These are phyloP conservation scores for Aspergillus sp. DNA, from an alignment of 2,329 filamentous ascomycete genomes.

Conservation along the genomic window DNA sequence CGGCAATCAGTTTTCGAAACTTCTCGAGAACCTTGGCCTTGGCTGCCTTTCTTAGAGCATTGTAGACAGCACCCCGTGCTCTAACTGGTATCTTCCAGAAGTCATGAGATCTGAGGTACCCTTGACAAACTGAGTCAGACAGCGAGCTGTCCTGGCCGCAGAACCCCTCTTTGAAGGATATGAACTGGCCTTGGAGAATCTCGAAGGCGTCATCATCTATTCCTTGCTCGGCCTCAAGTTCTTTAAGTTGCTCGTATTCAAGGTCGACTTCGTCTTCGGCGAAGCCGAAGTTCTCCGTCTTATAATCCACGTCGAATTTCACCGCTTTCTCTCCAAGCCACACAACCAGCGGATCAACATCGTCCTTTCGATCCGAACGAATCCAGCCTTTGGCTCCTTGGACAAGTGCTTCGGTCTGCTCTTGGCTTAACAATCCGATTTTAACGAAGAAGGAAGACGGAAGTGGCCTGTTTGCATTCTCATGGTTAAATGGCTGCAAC, in stretches of 20 bases:
- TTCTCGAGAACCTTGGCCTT: conserved; percentile 48
- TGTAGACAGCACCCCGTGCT: conserved; percentile 66
- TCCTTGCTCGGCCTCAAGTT: conserved; percentile 59
- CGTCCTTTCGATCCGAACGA: conserved; percentile 29
- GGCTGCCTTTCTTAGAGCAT: conserved; percentile 58
- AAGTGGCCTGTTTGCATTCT: conserved; percentile 46
- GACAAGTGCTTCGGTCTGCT: conserved; percentile 63
- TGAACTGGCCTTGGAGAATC: conserved; percentile 48
- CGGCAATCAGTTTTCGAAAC: conserved; percentile 52
- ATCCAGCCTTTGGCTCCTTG: conserved; percentile 48
- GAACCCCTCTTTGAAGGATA: conserved; percentile 45
- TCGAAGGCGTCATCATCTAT: conserved; percentile 56
- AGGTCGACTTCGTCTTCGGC: conserved; percentile 61
- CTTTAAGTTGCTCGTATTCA: conserved; percentile 60
- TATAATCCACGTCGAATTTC: conserved; percentile 45
- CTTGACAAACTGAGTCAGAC: conserved; percentile 36
- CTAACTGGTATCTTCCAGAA: conserved; percentile 60
- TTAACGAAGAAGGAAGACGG: conserved; percentile 55
- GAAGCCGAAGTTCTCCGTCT: conserved; percentile 52
- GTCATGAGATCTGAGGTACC: conserved; percentile 46
- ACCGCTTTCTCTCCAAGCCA: conserved; percentile 59
- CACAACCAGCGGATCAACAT: conserved; percentile 46
- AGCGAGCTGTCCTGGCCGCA: conserved; percentile 21
- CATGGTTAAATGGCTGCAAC: conserved; percentile 42
- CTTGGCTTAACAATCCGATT: conserved; percentile 58